Conservation (phyloP, 164 flowering plant genomes). For the Magnolia sinica region DNA sequence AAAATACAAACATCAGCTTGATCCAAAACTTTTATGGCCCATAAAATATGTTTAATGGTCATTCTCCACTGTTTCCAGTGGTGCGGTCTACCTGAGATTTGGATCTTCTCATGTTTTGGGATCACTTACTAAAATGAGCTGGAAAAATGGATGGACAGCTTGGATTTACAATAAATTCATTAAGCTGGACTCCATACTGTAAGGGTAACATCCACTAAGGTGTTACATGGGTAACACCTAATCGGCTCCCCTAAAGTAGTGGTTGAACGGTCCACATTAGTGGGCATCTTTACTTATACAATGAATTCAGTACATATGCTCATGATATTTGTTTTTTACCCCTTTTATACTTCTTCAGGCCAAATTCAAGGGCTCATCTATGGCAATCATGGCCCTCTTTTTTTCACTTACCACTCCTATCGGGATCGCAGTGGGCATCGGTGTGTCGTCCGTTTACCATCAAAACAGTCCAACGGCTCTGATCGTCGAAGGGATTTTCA, state of each 20-base stretch:
- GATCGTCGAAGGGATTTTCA: constrained; percentile 35
- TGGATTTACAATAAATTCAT: background rate
- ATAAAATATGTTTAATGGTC: too few species aligned
- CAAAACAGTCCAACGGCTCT: constrained; percentile 37
- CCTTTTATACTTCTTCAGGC: constrained; percentile 25
- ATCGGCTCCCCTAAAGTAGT: background rate
- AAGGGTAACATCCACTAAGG: background rate
- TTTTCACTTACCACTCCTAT: constrained; percentile 43
- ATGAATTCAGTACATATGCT: background rate
- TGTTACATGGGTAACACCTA: background rate
- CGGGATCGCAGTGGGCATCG: constrained; percentile 46
- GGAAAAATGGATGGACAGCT: too few species aligned
- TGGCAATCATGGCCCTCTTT: constrained; percentile 28
- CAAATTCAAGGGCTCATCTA: constrained; percentile 21
- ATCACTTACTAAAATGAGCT: too few species aligned
- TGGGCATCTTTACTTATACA: too few species aligned
- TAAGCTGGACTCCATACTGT: background rate
- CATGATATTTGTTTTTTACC: background rate
- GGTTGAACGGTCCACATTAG: background rate
- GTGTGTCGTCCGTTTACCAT: constrained; percentile 25
- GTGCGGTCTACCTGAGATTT: too few species aligned
- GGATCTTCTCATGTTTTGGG: too few species aligned
- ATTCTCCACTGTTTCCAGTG: too few species aligned
- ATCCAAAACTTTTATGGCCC: too few species aligned
- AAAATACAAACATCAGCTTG: too few species aligned